Evolutionary conservation across 2,329 filamentous ascomycete species (phyloP).

Genomic region (Penicillium paneum): DNA sequence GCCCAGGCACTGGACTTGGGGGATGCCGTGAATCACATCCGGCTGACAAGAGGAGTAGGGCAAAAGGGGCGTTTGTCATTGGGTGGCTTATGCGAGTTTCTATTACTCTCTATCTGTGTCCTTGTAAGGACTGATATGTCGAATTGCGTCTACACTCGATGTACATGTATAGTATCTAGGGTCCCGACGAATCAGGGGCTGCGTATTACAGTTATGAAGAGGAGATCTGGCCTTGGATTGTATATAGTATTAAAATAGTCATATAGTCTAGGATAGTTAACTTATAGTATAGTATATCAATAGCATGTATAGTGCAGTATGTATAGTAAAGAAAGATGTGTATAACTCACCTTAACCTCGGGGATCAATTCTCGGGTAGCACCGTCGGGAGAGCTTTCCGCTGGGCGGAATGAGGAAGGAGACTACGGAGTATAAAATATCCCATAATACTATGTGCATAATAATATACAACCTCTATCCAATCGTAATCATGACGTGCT

Average conservation of each 20-base stretch:
- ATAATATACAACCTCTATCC: slow-evolving; percentile 14
- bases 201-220: slow-evolving; percentile 23
- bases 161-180: neutral
- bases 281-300: too few relatives aligned
- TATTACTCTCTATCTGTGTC: neutral
- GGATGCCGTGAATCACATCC: slow-evolving; percentile 15
- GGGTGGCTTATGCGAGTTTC: neutral
- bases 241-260: too few relatives aligned
- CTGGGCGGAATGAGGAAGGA: neutral
- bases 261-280: too few relatives aligned
- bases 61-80: neutral
- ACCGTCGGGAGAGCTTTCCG: slow-evolving; percentile 20
- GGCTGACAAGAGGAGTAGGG: neutral
- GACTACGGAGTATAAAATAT: neutral
- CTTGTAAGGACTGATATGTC: neutral
- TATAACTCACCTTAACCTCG: slow-evolving; percentile 26
- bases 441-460: neutral
- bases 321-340: too few relatives aligned
- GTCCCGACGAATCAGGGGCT: slow-evolving; percentile 24
- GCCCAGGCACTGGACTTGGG: slow-evolving; percentile 9
- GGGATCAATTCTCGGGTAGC: slow-evolving; percentile 20
- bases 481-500: slow-evolving; percentile 14
- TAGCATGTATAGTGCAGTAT: too few relatives aligned
- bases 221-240: neutral
- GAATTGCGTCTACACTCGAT: neutral